Base-by-base conservation (phyloP, 2,329 filamentous ascomycete species). In the Verticillium isaacii region DNA sequence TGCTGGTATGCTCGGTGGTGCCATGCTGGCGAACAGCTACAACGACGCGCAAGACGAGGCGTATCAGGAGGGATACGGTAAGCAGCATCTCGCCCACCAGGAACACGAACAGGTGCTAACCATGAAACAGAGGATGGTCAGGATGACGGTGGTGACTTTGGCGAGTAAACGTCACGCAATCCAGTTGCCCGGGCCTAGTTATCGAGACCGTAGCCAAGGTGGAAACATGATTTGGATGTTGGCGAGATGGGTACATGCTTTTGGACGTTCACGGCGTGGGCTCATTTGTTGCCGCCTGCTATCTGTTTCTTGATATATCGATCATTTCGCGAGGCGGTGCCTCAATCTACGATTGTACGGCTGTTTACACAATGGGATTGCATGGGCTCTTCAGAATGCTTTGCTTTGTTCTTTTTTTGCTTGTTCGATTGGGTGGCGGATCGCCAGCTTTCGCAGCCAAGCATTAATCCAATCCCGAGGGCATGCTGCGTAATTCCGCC, bases 1-100 rank as follows among this genome's bases (percentile, higher is more conserved):
- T 67, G 93, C 89, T 65, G 93, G 93, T 74, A 71, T 97, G 71
- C 69, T 97, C 1, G 93, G 92, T 68, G 93, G 93, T 61, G 84
- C 86, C 64, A 65, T 96, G 69, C 75, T 96, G 36, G 88, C 82
- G 2, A 81, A 89, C 70, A 88, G 88, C 1, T 80, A 93, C 58
- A 77, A 90, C 61, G 85, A 88, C 64, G 72, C 82, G 56, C 75
- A 90, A 66, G 76, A 89, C 63, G 79, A 85, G 5, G 83, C 84
- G 34, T 89, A 82, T 61, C 68, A 76, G 50, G 74, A 82, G 0
- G 80, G 80, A 61, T 79, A 73, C 62, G 57, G 59, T 62, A 41
- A 57, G 45, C 11, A 25, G 45, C 11, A 25, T 3, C 45, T 11
- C 19, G 11, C 2, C 45, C 45, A 52, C 5, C 8, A 25, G 9